These are phyloP conservation scores for Chaetomium globosum DNA, from an alignment of 2,329 filamentous ascomycete species.

Conservation along the genomic window DNA sequence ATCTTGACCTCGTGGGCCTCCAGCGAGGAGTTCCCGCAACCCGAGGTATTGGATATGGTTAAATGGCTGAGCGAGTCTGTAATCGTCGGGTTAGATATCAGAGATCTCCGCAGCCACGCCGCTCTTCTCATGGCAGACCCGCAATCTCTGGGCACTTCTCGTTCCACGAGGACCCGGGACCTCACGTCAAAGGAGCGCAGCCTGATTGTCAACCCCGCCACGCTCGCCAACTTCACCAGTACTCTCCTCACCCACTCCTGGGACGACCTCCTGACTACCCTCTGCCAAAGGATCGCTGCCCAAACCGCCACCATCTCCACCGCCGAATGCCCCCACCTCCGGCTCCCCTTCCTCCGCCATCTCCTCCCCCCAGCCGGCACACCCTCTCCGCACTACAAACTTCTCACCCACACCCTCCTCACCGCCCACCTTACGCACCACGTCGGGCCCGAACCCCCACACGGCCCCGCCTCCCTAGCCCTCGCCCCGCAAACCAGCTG, in stretches of 20 bases:
- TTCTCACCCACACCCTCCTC: background rate
- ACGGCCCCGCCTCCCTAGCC: slow-evolving; percentile 11
- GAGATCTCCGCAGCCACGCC: background rate
- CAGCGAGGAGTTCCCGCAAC: background rate
- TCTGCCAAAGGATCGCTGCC: background rate
- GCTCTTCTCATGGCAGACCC: background rate
- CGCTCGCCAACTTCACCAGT: background rate
- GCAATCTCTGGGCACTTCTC: no score
- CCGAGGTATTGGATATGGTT: background rate
- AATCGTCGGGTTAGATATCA: background rate
- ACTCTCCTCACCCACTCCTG: background rate
- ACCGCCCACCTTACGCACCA: background rate
- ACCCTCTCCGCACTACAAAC: slow-evolving; percentile 18
- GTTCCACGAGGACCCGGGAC: no score
- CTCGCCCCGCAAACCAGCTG: slow-evolving; percentile 6
- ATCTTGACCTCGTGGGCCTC: background rate
- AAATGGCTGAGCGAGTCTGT: background rate
- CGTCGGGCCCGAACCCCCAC: slow-evolving; percentile 2
- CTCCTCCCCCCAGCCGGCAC: background rate
- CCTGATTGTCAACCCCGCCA: background rate
- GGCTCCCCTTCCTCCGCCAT: slow-evolving; percentile 6
- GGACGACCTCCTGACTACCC: background rate
- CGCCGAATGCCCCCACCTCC: slow-evolving; percentile 1
- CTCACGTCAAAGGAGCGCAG: no score
- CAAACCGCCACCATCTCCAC: background rate